These are phyloP conservation scores for Podila minutissima DNA, from an alignment of 192 early-diverging fungal genomes.

Conservation along the genomic window DNA sequence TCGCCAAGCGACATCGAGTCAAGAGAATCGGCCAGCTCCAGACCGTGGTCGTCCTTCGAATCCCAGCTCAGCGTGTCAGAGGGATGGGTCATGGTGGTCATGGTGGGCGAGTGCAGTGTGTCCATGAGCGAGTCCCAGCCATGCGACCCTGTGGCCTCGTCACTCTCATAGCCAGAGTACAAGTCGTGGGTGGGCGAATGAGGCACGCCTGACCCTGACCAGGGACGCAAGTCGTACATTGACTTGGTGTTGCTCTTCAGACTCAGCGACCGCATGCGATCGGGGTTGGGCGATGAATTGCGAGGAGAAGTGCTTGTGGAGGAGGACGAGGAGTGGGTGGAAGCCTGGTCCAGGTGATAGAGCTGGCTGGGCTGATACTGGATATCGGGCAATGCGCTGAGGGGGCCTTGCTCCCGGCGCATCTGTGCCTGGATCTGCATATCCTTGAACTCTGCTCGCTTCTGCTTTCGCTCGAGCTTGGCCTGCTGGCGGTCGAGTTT, in stretches of 20 bases:
- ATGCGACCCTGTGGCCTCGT: constrained; percentile 21
- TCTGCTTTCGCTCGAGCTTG: constrained; percentile 32
- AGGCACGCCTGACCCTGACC: constrained; percentile 18
- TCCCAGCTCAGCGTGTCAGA: constrained; percentile 25
- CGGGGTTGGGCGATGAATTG: background rate
- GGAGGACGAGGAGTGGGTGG: background rate
- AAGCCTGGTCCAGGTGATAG: background rate
- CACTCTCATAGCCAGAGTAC: constrained; percentile 33
- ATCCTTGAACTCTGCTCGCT: constrained; percentile 18
- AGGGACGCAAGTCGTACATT: constrained; percentile 44
- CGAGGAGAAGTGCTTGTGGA: constrained; percentile 13
- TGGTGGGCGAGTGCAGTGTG: constrained; percentile 33
- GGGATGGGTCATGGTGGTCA: constrained; percentile 7
- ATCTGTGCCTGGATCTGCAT: background rate
- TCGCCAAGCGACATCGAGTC: constrained; percentile 9
- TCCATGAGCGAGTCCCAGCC: constrained; percentile 51
- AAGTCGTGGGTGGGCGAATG: constrained; percentile 6
- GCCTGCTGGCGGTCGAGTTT: constrained; percentile 36
- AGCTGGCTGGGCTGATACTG: background rate
- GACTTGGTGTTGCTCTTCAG: constrained; percentile 49
- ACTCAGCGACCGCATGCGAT: constrained; percentile 34
- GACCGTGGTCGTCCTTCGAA: constrained; percentile 26
- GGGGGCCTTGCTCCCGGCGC: background rate
- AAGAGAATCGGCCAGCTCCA: constrained; percentile 26
- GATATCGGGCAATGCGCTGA: background rate